Evolutionary conservation across 768 basidiomycete species (phyloP), one percentile per base, ranked within the genome.

Genomic region (Galerina marginata): DNA sequence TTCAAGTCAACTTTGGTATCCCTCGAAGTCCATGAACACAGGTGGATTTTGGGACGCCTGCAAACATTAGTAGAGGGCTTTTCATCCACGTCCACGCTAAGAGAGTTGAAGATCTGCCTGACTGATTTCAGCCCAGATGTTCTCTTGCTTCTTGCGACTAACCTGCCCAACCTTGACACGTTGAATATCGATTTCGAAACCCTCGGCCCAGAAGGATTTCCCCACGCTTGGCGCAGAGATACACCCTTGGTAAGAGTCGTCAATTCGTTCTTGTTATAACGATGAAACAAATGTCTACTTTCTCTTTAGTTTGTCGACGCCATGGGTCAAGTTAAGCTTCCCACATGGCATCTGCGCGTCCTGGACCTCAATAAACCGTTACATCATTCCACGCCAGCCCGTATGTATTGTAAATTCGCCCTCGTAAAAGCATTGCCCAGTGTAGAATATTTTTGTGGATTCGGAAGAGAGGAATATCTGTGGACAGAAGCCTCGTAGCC

Each of bases 1-100:
- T 66, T 59, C n/a, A 56, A 25, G 9, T 5, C 37, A 3, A 59
- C 62, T 2, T 38, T 66, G n/a, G 33, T 47, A 10, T 66, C 62
- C 10, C 56, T 66, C 23, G 54, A 38, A 23, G 40, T 59, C 23
- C 37, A 45, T 0, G 53, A 43, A 4, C 47, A 45, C 20, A 20
- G n/a, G 5, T 62, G 56, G 57, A 14, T 36, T 20, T 33, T 51
- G 5, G 16, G 36, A 6, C 37, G 46, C 14, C 39, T 60, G 9
- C 26, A 38, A 10, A 10, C 25, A 14, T 50, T 66, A 5, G 9
- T 64, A 4, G 44, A 52, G 16, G 62, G 53, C 3, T 56, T 62
- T 26, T 14, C 36, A 4, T 12, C 43, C 3, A 36, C 16, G 9
- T 44, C 57, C 1, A 52, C 9, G 6, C 29, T 66, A 16, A 56